Evolutionary conservation across 2,329 filamentous ascomycete species (phyloP), one percentile per base, ranked within the genome.

Genomic region (Aspergillus spinulosporus): DNA sequence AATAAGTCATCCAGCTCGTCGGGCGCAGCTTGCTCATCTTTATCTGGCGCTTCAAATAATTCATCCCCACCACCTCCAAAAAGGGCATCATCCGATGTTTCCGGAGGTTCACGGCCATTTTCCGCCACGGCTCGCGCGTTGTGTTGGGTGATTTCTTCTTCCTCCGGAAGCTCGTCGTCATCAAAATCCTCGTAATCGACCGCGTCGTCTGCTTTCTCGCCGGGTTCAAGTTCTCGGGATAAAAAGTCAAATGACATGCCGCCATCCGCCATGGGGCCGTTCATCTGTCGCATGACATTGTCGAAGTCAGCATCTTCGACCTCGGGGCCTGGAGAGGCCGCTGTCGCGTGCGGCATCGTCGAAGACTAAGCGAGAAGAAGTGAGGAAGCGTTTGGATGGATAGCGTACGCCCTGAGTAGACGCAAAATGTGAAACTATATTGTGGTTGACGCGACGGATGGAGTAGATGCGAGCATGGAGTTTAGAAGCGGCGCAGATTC

Each of bases 161-260:
- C 79, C 39, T 94, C 90, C 8, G 91, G 88, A 6, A 96, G 81
- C 61, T 97, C 92, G 69, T 95, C 92, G 70, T 97, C 93, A 62
- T 88, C 88, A 60, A 97, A 92, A 68, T 96, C 90, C 69, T 90
- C 91, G 66, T 82, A 99, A 69, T 99, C 94, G 60, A 94, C 78
- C 42, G 94, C 94, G 75, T 97, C 90, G 59, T 92, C 92, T 54
- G 92, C 93, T 74, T 99, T 99, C 72, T 91, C 88, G 15, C 81
- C 82, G 7, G 72, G 69, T 28, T 77, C 74, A 28, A 77, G 56
- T 8, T 76, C 74, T 58, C 74, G 65, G 39, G 64, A 62, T 62
- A 76, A 59, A 53, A 77, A 76, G 54, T 78, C 76, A 28, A 76
- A 67, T 32, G 70, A 64, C 29, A 70, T 64, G 52, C 63, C 69